Evolutionary conservation across 345 rosid species (phyloP).

Genomic region (Eucalyptus globulus): DNA sequence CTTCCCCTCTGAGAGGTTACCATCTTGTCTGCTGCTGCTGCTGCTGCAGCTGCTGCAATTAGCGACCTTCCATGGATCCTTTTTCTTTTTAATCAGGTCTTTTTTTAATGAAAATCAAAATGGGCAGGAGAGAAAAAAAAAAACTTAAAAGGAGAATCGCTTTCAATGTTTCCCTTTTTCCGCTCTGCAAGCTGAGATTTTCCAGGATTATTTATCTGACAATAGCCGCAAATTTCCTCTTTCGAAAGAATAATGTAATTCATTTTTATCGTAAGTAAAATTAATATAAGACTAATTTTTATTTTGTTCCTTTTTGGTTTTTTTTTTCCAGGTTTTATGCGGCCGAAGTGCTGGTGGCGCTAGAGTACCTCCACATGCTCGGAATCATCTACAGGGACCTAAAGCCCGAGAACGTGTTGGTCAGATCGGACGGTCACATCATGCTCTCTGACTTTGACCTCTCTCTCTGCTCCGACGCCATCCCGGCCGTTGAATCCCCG

Average conservation of each 20-base stretch:
- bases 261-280: not conserved
- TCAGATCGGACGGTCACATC: constrained; percentile 95
- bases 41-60: not conserved
- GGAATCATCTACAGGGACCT: constrained; percentile 94
- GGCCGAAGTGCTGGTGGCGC: constrained; percentile 82
- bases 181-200: not conserved
- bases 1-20: constrained; percentile 13
- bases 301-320: not conserved
- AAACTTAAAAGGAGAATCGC: not conserved
- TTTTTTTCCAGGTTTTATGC: constrained; percentile 61
- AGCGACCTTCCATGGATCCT: not conserved
- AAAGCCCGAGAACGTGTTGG: constrained; percentile 87
- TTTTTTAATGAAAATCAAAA: not conserved
- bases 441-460: constrained; percentile 97
- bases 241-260: not conserved
- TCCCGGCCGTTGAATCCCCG: constrained; percentile 79
- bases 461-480: constrained; percentile 64
- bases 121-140: not conserved
- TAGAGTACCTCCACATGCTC: constrained; percentile 93
- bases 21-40: constrained; percentile 22
- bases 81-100: not conserved
- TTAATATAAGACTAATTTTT: not conserved
- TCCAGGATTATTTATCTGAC: not conserved
- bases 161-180: not conserved
- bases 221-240: constrained; percentile 25